These are phyloP conservation scores for Closterium sp. DNA, from an alignment of 139 green algal species.

Conservation along the genomic window DNA sequence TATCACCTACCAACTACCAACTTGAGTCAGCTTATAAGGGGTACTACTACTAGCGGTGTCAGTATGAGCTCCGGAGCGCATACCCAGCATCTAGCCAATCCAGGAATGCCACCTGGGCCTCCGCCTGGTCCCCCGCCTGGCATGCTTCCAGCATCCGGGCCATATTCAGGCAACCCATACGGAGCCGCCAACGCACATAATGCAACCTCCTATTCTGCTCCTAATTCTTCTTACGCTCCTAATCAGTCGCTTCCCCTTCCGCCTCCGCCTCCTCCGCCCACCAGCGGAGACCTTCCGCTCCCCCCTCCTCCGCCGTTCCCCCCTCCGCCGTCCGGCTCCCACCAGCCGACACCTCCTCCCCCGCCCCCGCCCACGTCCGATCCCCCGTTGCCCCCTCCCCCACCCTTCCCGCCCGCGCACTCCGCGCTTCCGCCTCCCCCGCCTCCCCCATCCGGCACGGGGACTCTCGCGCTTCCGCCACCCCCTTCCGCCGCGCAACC, in stretches of 20 bases:
- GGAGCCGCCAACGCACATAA: neutral
- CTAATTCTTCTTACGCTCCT: neutral
- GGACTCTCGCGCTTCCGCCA: neutral
- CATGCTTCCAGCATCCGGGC: neutral
- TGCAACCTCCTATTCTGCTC: neutral
- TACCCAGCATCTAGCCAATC: neutral
- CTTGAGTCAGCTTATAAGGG: neutral
- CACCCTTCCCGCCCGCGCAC: neutral
- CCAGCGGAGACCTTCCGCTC: neutral
- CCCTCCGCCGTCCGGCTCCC: neutral
- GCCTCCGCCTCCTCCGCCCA: neutral
- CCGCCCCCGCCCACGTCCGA: neutral
- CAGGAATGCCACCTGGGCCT: neutral
- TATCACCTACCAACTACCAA: neutral
- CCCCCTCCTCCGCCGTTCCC: neutral
- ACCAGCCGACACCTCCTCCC: neutral
- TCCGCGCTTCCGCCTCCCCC: neutral
- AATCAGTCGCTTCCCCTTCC: neutral
- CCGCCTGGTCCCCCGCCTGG: neutral
- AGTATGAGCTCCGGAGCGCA: neutral
- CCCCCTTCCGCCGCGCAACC: neutral
- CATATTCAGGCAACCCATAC: neutral
- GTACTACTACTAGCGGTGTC: neutral
- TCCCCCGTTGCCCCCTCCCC: neutral
- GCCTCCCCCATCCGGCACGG: neutral